A percentile compares a stretch with the other conserved stretches of the same genome.
phyloP scores from a whole-genome alignment of 1,139 yeast genomes.

The Debaryomyces subglobosus region DNA sequence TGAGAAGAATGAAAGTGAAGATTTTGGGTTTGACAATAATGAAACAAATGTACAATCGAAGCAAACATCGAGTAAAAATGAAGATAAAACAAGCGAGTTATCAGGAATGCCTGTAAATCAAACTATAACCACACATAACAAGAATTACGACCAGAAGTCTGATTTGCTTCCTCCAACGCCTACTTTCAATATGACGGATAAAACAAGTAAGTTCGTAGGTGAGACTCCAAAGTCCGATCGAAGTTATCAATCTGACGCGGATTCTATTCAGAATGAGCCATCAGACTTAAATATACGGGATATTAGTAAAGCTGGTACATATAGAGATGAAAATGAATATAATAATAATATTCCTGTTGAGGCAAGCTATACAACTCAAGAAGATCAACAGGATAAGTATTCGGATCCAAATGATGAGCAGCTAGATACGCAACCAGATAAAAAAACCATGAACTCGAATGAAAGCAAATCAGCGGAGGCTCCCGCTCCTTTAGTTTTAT shows the following conservation, averaged over 20 bases:
- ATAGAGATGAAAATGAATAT: neutral
- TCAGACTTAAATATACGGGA: conserved; percentile 25
- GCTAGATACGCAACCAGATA: neutral
- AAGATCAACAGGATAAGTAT: neutral
- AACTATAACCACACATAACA: neutral
- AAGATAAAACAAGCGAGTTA: neutral
- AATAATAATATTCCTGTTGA: neutral
- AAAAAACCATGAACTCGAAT: neutral
- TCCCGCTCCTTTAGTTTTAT: conserved; percentile 27
- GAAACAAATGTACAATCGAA: neutral
- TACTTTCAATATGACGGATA: conserved; percentile 18
- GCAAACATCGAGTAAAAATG: neutral
- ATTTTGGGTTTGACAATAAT: neutral
- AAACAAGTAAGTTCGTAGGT: conserved; percentile 15
- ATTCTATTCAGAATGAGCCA: conserved; percentile 43
- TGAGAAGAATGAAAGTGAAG: neutral
- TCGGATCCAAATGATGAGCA: neutral
- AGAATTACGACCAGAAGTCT: neutral
- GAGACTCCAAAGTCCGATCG: conserved; percentile 38
- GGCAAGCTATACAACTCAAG: neutral
- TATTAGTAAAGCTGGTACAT: conserved; percentile 1
- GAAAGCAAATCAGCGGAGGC: conserved; percentile 4
- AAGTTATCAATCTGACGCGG: conserved; percentile 41
- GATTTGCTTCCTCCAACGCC: conserved; percentile 38
- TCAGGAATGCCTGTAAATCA: neutral